Base-by-base conservation (phyloP, 176 grass and related monocot species). In the Coix lacrymajobi region DNA sequence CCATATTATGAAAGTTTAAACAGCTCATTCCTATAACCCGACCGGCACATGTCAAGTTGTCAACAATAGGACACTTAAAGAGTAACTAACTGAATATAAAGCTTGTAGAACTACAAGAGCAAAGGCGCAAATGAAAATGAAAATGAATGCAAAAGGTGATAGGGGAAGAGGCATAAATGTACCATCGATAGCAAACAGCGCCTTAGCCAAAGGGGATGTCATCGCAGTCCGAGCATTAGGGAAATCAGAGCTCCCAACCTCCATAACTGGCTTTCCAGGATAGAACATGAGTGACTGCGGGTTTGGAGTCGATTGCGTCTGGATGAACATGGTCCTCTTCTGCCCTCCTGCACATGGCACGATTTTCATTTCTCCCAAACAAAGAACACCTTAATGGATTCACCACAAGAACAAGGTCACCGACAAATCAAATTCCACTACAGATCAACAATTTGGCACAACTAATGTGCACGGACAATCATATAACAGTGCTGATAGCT, bases 271-370 rank as follows among this genome's bases (percentile, higher is more conserved):
- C 79, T 99, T 99, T 49, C 91, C 97, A 20, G 93, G 93, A 90
- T 92, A 93, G 73, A 99, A 99, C 97, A 99, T 99, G n/a, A 92
- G 91, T 0, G 93, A 99, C 44, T 93, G 85, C 0, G 93, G 97
- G 79, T 99, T 99, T 0, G 97, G 97, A 0, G 97, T 99, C 4
- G 81, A 79, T 79, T 99, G 93, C 11, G 91, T 95, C 91, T 99
- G 97, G 75, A 99, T 96, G 89, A 96, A 96, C 97, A 96, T 92
- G 74, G 87, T 89, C 86, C 97, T 96, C 79, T 79, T 99, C 87
- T 99, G 97, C 73, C 87, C 97, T 96, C 87, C 97, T 99, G 85
- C 43, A 7, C 36, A 75, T 80, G 56, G 13, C 45, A 87, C 11
- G 34, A 62, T 49, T 72, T 54, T 29, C 13, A 62, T 78, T 62